These are phyloP conservation scores for Fusarium sublunatum DNA, from an alignment of 2,329 filamentous ascomycete genomes.

Conservation along the genomic window DNA sequence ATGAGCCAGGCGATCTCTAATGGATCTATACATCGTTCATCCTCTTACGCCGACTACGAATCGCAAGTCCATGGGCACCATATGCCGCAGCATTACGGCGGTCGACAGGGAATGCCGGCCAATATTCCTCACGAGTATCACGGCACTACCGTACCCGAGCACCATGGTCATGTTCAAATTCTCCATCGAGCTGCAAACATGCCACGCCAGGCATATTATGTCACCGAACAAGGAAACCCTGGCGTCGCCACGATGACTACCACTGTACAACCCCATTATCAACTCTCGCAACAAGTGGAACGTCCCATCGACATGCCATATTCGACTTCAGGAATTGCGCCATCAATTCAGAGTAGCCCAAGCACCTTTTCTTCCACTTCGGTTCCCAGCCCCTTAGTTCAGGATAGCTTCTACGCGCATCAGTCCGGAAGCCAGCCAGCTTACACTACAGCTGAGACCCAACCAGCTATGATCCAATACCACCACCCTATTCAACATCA, in stretches of 20 bases:
- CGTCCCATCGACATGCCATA: constrained; percentile 63
- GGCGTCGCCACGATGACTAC: constrained; percentile 71
- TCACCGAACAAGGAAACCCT: constrained; percentile 71
- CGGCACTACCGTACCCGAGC: constrained; percentile 55
- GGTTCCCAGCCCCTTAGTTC: constrained; percentile 63
- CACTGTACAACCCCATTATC: constrained; percentile 61
- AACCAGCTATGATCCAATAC: constrained; percentile 57
- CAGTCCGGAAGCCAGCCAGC: constrained; percentile 60
- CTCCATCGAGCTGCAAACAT: constrained; percentile 62
- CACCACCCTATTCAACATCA: constrained; percentile 56
- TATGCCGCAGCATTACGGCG: constrained; percentile 55
- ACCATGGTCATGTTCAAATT: constrained; percentile 60
- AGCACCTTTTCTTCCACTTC: constrained; percentile 67
- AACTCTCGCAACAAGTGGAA: constrained; percentile 62
- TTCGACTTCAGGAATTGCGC: constrained; percentile 58
- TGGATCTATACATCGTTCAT: constrained; percentile 60
- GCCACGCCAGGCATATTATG: constrained; percentile 63
- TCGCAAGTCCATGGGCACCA: constrained; percentile 58
- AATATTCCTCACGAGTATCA: constrained; percentile 58
- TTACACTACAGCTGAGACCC: constrained; percentile 62
- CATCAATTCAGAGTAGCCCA: constrained; percentile 69
- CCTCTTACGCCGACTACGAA: constrained; percentile 66
- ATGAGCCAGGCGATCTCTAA: constrained; percentile 53
- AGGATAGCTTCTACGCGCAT: constrained; percentile 69
- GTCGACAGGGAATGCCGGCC: constrained; percentile 60